Evolutionary conservation across 1,139 yeast genomes (phyloP), one percentile per base, ranked within the genome.

Genomic region (Scheffersomyces titani): DNA sequence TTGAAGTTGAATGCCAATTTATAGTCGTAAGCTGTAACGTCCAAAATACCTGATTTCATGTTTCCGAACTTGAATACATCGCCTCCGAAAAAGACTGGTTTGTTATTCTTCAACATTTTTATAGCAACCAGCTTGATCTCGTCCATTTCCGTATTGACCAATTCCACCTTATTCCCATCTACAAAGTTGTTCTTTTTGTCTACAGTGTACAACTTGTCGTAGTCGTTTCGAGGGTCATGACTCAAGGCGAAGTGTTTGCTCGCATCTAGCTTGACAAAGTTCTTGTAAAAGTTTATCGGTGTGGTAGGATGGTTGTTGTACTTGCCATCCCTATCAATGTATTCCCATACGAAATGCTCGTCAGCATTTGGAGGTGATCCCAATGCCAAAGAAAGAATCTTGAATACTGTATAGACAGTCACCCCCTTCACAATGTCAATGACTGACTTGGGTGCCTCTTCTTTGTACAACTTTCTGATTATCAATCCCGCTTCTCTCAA

Each of bases 61-160:
- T 87, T 84, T 80, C 83, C 72, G 64, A 80, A 86, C 68, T 86
- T 87, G n/a, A 93, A 94, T 19, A 92, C 91, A 71, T 90, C 96
- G 40, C 92, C 87, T 19, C 96, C 97, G 67, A 90, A 90, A 74
- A 90, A 90, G 4, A 90, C 90, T 0, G 96, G 89, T 70, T 88
- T 88, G 71, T 89, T 86, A 59, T 78, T 81, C 71, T 87, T 82
- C 68, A 90, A 82, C 76, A 90, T 83, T 64, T 82, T 81, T 51
- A 90, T 83, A 20, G 91, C 90, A 51, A 86, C 78, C 40, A 77
- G 66, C 53, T 91, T 84, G 56, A 90, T 74, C 3, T 77, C 77
- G 11, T 83, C 83, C 58, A 87, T 80, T 51, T 86, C 86, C 55
- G 86, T 79, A 70, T 90, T 90, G 63, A 90, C 80, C 68, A 90